A percentile compares a stretch with the other conserved stretches of the same genome.
These are phyloP conservation scores for Fusarium circinatum DNA, from an alignment of 2,329 filamentous ascomycete species.

Conservation along the genomic window DNA sequence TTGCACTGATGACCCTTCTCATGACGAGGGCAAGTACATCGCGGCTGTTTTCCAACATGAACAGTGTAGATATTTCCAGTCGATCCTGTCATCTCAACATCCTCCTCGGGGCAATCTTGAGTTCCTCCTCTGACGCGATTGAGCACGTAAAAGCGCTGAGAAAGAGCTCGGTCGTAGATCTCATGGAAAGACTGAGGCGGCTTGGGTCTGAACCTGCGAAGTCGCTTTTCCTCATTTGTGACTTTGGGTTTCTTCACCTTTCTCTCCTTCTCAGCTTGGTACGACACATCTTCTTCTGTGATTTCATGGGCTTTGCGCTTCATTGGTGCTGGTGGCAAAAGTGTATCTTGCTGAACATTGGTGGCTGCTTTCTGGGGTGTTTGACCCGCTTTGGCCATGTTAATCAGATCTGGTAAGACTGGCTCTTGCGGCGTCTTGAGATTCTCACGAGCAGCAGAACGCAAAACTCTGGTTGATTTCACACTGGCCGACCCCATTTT, in stretches of 20 bases:
- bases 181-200: slow-evolving; percentile 50
- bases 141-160: slow-evolving; percentile 60
- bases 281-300: not conserved
- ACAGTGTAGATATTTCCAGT: slow-evolving; percentile 74
- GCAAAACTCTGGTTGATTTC: not conserved
- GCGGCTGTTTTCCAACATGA: slow-evolving; percentile 60
- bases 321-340: not conserved
- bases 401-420: not conserved
- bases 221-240: slow-evolving; percentile 48
- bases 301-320: slow-evolving; percentile 31
- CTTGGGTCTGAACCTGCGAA: slow-evolving; percentile 47
- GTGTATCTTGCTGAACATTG: slow-evolving; percentile 1
- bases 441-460: not conserved
- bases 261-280: not conserved
- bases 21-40: slow-evolving; percentile 67
- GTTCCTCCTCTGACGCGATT: slow-evolving; percentile 51
- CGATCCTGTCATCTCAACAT: slow-evolving; percentile 68
- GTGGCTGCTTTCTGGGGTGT: slow-evolving; percentile 8
- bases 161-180: slow-evolving; percentile 53
- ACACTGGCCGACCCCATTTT: slow-evolving; percentile 11
- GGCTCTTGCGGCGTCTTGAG: slow-evolving; percentile 4
- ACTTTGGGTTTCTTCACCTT: slow-evolving; percentile 28
- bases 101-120: slow-evolving; percentile 58
- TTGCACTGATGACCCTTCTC: slow-evolving; percentile 69
- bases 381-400: slow-evolving; percentile 3